phyloP scores from a whole-genome alignment of 202 grass and related monocot genomes.

The Schoenoplectus tabernaemontani region DNA sequence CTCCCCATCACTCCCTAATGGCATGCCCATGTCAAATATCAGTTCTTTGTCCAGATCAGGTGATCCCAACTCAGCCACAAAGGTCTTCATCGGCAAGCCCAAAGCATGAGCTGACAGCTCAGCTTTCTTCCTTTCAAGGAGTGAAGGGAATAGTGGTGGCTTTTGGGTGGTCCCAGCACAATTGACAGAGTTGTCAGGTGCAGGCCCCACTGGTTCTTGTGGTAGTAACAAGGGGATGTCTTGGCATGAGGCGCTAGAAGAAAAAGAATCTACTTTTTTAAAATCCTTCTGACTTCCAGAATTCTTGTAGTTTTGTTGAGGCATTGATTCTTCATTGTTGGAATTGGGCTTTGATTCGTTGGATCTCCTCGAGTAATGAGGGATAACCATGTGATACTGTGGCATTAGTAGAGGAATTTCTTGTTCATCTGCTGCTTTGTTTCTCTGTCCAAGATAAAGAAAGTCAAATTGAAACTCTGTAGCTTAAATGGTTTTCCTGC shows the following conservation, averaged over 20 bases:
- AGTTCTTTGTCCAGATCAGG: conserved; percentile 29
- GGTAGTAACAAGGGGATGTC: conserved; percentile 91
- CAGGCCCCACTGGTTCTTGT: conserved; percentile 38
- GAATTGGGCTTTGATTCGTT: conserved; percentile 35
- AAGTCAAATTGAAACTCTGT: conserved; percentile 10
- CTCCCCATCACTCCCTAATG: conserved; percentile 21
- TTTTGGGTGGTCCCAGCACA: neutral
- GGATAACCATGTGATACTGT: conserved; percentile 98
- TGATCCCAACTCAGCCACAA: conserved; percentile 49
- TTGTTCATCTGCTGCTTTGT: conserved; percentile 92
- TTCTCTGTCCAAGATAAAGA: conserved; percentile 46
- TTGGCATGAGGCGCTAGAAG: conserved; percentile 50
- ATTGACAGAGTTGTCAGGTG: neutral
- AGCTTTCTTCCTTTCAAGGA: conserved; percentile 46
- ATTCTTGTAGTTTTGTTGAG: conserved; percentile 22
- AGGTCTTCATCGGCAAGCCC: conserved; percentile 81
- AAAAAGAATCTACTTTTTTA: conserved; percentile 37
- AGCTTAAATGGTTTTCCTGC: neutral
- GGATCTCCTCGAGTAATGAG: conserved; percentile 84
- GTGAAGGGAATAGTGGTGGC: conserved; percentile 34
- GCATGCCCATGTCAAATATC: conserved; percentile 27
- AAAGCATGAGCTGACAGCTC: conserved; percentile 32
- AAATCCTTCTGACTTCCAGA: conserved; percentile 34
- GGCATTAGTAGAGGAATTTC: conserved; percentile 91
- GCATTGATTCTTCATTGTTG: conserved; percentile 33